Conservation (phyloP, 257 asterid genomes). For the Datura wrightii region DNA sequence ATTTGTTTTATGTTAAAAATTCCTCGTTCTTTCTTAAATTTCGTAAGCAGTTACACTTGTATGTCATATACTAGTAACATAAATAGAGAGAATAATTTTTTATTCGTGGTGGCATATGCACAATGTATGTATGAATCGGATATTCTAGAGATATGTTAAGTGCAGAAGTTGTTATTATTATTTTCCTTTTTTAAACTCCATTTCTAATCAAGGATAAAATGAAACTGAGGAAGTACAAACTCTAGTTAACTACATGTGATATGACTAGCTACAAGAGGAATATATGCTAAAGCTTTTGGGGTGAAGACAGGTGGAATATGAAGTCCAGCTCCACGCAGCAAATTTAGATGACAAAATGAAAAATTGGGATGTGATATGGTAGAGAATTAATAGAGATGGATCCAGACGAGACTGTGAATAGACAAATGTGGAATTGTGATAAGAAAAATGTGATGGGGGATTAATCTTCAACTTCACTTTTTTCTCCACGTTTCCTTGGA, state of each 20-base stretch:
- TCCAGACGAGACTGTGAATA: not conserved
- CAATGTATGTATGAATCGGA: not conserved
- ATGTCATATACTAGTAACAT: too few species aligned
- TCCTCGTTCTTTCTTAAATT: too few species aligned
- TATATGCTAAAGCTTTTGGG: slow-evolving; percentile 29
- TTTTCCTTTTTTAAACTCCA: not conserved
- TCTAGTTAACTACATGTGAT: not conserved
- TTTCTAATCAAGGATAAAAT: not conserved
- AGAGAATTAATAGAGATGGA: not conserved
- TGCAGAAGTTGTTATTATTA: too few species aligned
- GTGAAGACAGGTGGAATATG: too few species aligned
- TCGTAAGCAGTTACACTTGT: too few species aligned
- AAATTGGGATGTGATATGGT: not conserved
- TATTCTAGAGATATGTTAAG: not conserved
- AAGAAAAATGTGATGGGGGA: slow-evolving; percentile 56
- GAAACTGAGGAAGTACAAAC: not conserved
- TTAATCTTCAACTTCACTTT: slow-evolving; percentile 19
- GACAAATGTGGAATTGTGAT: slow-evolving; percentile 34
- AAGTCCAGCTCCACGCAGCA: too few species aligned
- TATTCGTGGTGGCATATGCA: not conserved
- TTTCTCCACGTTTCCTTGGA: slow-evolving; percentile 40
- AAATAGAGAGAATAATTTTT: not conserved
- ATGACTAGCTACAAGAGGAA: slow-evolving; percentile 29
- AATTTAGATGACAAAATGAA: not conserved
- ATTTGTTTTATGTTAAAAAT: not conserved